phyloP scores from a whole-genome alignment of 768 basidiomycete genomes.

The Lentinula detonsa region DNA sequence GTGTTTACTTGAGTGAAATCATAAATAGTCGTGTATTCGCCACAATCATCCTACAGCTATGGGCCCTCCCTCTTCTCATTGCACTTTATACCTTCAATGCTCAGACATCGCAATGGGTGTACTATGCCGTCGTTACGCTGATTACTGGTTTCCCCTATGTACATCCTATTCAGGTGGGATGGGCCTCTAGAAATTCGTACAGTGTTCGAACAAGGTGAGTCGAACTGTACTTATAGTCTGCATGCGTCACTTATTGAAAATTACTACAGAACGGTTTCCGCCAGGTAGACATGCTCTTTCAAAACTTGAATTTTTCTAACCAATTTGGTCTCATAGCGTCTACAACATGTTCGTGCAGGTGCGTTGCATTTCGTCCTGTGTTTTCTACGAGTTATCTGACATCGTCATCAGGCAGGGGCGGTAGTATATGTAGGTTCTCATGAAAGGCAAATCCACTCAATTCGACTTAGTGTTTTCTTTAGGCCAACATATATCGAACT shows the following conservation, averaged over 20 bases:
- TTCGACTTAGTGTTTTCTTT: conserved; percentile 1
- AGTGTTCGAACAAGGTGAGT: conserved; percentile 50
- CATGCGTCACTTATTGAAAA: background rate
- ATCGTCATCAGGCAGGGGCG: conserved; percentile 27
- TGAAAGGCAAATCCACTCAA: background rate
- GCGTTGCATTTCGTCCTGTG: background rate
- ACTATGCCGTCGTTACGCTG: conserved; percentile 46
- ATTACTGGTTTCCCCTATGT: conserved; percentile 53
- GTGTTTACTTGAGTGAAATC: conserved; percentile 46
- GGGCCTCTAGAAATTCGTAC: conserved; percentile 56
- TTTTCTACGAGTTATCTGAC: background rate
- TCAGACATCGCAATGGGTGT: conserved; percentile 49
- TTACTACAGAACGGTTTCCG: conserved; percentile 31
- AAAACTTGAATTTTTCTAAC: background rate
- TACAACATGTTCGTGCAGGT: conserved; percentile 64
- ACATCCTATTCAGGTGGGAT: conserved; percentile 46
- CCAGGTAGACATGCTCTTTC: conserved; percentile 16
- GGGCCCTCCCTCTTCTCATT: conserved; percentile 53
- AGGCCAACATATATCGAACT: conserved; percentile 50
- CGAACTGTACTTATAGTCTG: conserved; percentile 1
- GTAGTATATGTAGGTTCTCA: conserved; percentile 35
- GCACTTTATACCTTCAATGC: conserved; percentile 45
- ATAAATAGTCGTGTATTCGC: conserved; percentile 51
- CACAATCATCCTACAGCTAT: conserved; percentile 48
- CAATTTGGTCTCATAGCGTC: conserved; percentile 18